Evolutionary conservation across 768 basidiomycete species (phyloP), one percentile per base, ranked within the genome.

Genomic region (Podaxis pistillaris): DNA sequence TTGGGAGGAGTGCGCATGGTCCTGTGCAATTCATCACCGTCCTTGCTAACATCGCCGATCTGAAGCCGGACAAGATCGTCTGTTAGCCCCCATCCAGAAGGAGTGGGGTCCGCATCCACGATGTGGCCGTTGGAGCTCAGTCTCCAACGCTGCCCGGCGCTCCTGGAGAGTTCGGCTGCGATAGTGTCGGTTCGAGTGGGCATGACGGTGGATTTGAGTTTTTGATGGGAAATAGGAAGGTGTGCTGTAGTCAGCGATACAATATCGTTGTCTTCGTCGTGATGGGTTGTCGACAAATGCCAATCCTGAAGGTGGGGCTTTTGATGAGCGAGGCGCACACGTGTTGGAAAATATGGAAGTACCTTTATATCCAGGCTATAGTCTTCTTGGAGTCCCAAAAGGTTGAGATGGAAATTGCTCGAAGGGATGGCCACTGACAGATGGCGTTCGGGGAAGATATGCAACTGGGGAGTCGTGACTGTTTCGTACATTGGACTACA

Each of bases 41-140:
- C 86, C 52, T 76, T 71, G 57, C 74, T 72, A 62, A 80, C 82
- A 64, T 85, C 83, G 66, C 78, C 79, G 60, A 93, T 86, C 69
- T 88, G 87, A 66, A 92, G 75, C 72, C 87, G 85, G 66, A 85
- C 86, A 57, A 93, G 85, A 65, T 88, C 87, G 70, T 90, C 87
- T 44, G 88, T 79, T 63, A 92, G 80, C 58, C 87, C 86, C 90
- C 90, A 92, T 53, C 84, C 82, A 57, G 81, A 75, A 57, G 83
- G 67, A 49, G 75, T 74, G 55, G 77, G 77, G 17, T 82, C 82
- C 30, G 81, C 74, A 71, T 90, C 86, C 65, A 86, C 79, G 63
- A 88, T 76, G 67, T 87, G 87, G 66, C 86, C 89, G 59, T 79
- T 84, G 63, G 76, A 80, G 67, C 85, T 87, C 69, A 87, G 75